phyloP scores from a whole-genome alignment of 1,284 basidiomycete genomes.

The Takashimella koratensis region DNA sequence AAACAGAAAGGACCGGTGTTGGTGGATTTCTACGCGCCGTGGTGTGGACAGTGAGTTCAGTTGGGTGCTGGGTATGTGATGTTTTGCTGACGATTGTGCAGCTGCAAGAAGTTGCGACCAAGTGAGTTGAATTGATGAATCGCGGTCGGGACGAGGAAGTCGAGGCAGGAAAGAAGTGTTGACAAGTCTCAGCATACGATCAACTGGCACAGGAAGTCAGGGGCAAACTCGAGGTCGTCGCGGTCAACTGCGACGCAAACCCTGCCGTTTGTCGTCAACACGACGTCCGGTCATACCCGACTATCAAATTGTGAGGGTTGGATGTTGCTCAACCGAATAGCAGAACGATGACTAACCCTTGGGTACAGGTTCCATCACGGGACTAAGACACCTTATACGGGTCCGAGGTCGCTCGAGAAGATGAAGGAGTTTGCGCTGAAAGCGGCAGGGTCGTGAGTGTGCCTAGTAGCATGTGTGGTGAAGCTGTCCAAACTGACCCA shows the following conservation, averaged over 20 bases:
- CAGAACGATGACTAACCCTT: too few relatives aligned
- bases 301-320: constrained; percentile 62
- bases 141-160: neutral
- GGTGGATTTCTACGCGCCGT: constrained; percentile 88
- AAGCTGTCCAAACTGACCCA: constrained; percentile 3
- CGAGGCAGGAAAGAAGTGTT: too few relatives aligned
- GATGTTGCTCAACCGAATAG: constrained; percentile 14
- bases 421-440: constrained; percentile 69
- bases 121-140: constrained; percentile 35
- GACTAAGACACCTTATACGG: constrained; percentile 59
- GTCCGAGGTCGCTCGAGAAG: constrained; percentile 63
- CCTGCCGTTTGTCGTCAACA: constrained; percentile 62
- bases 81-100: constrained; percentile 10
- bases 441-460: constrained; percentile 61
- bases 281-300: constrained; percentile 72
- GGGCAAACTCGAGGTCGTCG: constrained; percentile 66
- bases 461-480: neutral
- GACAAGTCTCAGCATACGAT: constrained; percentile 64
- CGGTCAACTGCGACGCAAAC: constrained; percentile 81
- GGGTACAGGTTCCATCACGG: constrained; percentile 48
- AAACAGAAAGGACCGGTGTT: constrained; percentile 65
- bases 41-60: constrained; percentile 78
- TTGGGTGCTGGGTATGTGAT: too few relatives aligned
- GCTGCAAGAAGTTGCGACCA: constrained; percentile 81
- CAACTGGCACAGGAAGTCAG: constrained; percentile 67